phyloP scores from a whole-genome alignment of 139 green algal genomes.

The Auxenochlorella pyrenoidosa region DNA sequence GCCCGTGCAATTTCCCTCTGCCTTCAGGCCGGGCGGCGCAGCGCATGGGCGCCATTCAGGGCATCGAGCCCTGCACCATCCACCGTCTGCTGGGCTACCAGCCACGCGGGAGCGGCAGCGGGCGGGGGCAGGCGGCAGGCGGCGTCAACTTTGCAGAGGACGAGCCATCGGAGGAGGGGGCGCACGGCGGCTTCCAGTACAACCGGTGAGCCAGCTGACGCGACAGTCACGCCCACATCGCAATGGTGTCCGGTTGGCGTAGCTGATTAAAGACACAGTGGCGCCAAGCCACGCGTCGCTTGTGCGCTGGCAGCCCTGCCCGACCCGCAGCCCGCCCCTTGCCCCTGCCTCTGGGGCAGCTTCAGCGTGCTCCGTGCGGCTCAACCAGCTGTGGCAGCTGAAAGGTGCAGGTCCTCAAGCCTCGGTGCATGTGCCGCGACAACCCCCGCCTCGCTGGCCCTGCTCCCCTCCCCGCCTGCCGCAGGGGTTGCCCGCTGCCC shows the following conservation, averaged over 20 bases:
- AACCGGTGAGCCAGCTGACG: constrained; percentile 21
- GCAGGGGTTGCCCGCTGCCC: constrained; percentile 46
- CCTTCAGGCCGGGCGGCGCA: constrained; percentile 67
- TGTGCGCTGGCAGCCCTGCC: not conserved
- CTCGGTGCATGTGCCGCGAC: not conserved
- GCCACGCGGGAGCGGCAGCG: not conserved
- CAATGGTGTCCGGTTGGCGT: no score
- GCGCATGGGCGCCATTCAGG: constrained; percentile 55
- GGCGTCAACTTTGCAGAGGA: not conserved
- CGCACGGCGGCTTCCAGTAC: constrained; percentile 10
- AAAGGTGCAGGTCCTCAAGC: not conserved
- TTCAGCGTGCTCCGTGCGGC: not conserved
- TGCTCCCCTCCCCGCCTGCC: not conserved
- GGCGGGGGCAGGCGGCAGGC: not conserved
- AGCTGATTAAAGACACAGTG: no score
- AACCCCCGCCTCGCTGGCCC: not conserved
- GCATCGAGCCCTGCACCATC: constrained; percentile 62
- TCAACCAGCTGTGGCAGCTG: no score
- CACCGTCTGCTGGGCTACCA: constrained; percentile 77
- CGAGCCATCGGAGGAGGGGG: constrained; percentile 14
- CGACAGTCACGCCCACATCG: no score
- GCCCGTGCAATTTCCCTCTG: not conserved
- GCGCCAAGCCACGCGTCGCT: not conserved
- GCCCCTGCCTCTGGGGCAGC: not conserved
- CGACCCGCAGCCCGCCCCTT: not conserved